Percentiles rank a stretch among this genome's conserved stretches.
These are phyloP conservation scores for Hypomyces rosellus DNA, from an alignment of 2,329 filamentous ascomycete genomes.

Conservation along the genomic window DNA sequence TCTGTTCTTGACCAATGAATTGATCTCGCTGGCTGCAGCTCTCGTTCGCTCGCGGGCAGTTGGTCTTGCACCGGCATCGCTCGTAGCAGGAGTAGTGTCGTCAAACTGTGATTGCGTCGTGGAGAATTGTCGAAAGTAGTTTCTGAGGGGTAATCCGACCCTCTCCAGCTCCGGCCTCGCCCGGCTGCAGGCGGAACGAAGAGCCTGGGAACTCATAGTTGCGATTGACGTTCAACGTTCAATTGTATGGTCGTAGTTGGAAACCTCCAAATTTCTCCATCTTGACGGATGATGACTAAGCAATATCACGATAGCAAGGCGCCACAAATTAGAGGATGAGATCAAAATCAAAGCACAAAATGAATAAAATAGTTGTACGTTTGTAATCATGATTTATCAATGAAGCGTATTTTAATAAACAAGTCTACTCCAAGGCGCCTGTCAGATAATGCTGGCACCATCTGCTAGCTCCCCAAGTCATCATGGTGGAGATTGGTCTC, in stretches of 20 bases:
- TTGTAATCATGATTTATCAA: background rate
- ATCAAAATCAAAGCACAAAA: no score
- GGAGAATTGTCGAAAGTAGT: conserved; percentile 32
- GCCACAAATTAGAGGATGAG: background rate
- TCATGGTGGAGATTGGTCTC: background rate
- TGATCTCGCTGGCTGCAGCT: conserved; percentile 30
- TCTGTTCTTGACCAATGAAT: conserved; percentile 21
- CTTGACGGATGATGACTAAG: conserved; percentile 3
- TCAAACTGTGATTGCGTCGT: conserved; percentile 30
- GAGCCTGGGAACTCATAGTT: conserved; percentile 32
- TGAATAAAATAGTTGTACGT: background rate
- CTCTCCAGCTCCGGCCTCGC: conserved; percentile 29
- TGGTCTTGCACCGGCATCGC: conserved; percentile 9
- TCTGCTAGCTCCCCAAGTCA: background rate
- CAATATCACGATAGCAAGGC: background rate
- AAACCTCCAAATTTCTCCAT: conserved; percentile 11
- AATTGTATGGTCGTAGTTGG: no score
- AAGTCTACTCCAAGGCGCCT: background rate
- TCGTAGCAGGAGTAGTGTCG: conserved; percentile 19
- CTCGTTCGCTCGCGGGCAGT: conserved; percentile 25
- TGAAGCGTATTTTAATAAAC: background rate
- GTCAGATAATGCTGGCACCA: background rate
- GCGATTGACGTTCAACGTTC: conserved; percentile 8
- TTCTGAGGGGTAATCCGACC: conserved; percentile 24
- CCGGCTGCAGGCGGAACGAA: conserved; percentile 32